Evolutionary conservation across 2,329 filamentous ascomycete genomes (phyloP).

Genomic region (Aureobasidium melanogenum): DNA sequence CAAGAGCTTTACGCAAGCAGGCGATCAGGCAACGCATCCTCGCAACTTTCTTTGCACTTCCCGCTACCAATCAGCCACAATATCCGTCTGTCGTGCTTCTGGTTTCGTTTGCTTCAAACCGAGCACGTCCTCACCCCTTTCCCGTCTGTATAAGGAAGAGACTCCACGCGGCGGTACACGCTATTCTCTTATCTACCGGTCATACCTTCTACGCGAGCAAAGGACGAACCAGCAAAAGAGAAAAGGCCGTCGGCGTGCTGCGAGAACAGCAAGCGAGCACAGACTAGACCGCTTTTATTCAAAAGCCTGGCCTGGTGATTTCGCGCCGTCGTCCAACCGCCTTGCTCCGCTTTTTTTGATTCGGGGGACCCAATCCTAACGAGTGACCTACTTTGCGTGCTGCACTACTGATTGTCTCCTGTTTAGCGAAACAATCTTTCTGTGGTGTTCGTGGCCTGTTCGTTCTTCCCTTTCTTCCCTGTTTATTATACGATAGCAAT

Average conservation of each 20-base stretch:
- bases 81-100: conserved; percentile 6
- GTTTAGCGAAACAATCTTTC: conserved; percentile 4
- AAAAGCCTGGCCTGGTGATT: background rate
- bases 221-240: background rate
- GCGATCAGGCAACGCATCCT: background rate
- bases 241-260: conserved; percentile 1
- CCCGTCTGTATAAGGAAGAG: conserved; percentile 7
- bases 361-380: background rate
- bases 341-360: conserved; percentile 10
- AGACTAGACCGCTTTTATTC: background rate
- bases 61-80: conserved; percentile 1
- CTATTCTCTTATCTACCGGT: background rate
- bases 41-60: background rate
- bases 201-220: conserved; percentile 3
- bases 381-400: background rate
- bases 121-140: background rate
- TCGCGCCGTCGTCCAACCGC: conserved; percentile 10
- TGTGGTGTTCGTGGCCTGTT: background rate
- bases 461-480: background rate
- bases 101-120: conserved; percentile 4
- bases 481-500: background rate
- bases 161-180: conserved; percentile 1
- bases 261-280: conserved; percentile 5
- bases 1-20: background rate
- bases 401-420: background rate